These are phyloP conservation scores for Trypethelium eluteriae DNA, from an alignment of 495 filamentous ascomycete species.

Conservation along the genomic window DNA sequence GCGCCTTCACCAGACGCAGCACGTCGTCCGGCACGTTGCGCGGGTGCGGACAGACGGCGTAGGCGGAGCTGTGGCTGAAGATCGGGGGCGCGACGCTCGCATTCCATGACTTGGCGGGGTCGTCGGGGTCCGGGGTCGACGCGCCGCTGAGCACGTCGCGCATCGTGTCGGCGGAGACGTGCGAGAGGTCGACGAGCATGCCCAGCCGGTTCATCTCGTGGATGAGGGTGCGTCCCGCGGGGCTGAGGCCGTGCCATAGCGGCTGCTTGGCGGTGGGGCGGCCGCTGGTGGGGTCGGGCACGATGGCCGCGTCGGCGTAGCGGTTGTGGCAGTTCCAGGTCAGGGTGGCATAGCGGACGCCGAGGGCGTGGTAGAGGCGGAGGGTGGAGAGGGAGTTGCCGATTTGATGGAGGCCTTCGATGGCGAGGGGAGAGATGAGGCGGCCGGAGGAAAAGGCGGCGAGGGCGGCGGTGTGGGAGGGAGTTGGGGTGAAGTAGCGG, in stretches of 20 bases:
- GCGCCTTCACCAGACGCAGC: slow-evolving; percentile 52
- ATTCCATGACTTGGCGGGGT: neutral
- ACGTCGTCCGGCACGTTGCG: slow-evolving; percentile 69
- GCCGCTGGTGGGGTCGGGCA: slow-evolving; percentile 28
- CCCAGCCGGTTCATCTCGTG: slow-evolving; percentile 74
- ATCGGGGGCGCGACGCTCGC: slow-evolving; percentile 55
- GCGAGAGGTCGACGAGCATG: slow-evolving; percentile 69
- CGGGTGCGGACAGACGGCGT: slow-evolving; percentile 59
- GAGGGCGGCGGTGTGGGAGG: slow-evolving; percentile 52
- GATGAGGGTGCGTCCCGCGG: slow-evolving; percentile 57
- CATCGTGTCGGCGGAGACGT: slow-evolving; percentile 64
- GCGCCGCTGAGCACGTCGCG: slow-evolving; percentile 49
- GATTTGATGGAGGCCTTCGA: slow-evolving; percentile 93
- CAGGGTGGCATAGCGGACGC: slow-evolving; percentile 85
- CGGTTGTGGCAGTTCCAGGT: slow-evolving; percentile 92
- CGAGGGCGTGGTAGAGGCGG: slow-evolving; percentile 63
- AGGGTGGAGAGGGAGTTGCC: slow-evolving; percentile 76
- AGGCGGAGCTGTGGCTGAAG: slow-evolving; percentile 63
- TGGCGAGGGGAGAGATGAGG: slow-evolving; percentile 64
- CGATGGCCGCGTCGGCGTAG: slow-evolving; percentile 77
- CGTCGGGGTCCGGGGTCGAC: neutral
- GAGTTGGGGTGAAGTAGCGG: slow-evolving; percentile 53
- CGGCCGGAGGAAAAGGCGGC: slow-evolving; percentile 51
- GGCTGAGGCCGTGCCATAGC: slow-evolving; percentile 49
- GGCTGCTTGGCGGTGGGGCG: slow-evolving; percentile 32